Base-by-base conservation (phyloP, 371 early-diverging fungal genomes). In the Mucor saturninus region DNA sequence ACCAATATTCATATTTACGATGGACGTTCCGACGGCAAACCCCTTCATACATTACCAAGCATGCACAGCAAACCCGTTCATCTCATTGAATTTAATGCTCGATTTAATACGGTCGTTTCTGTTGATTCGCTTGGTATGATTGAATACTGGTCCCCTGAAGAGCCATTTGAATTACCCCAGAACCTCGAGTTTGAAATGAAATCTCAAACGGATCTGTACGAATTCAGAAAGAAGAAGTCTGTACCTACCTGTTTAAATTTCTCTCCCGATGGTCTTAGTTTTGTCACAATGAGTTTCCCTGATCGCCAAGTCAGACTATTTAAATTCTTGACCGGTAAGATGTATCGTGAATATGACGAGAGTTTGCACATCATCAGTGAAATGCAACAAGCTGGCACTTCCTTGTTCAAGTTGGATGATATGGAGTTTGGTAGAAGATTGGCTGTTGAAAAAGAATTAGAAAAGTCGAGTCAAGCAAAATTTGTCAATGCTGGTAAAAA, bases 361-460 rank as follows among this genome's bases (percentile, higher is more conserved):
- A 89, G 91, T 45, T 70, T 96, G 9, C 80, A 85, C 2, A 86
- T 90, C 21, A 85, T 93, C 21, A 88, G 87, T 50, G 93, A 93
- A 67, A 93, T 95, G 90, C 96, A 96, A 67, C 91, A 93, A 73
- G 92, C 90, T 4, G 93, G 92, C 4, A 92, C 92, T 15, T 83
- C 89, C 5, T 69, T 84, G 39, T 84, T 88, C 66, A 87, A 87
- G 65, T 72, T 97, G 48, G 98, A 98, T 73, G 95, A 93, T 65
- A 97, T 97, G 97, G 98, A 97, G 75, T 97, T 96, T 85, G 97
- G 98, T 29, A 84, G 97, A 60, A 83, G 98, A 53, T 65, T 97
- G 49, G 96, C 97, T 3, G 83, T 92, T 5, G 98, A 98, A 61
- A 86, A 88, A 46, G 96, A 97, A 71, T 70, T 97, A 46, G 89